Percentiles rank a stretch among this genome's conserved stretches.
phyloP scores from a whole-genome alignment of 371 early-diverging fungal species.

The Mucor saturninus region DNA sequence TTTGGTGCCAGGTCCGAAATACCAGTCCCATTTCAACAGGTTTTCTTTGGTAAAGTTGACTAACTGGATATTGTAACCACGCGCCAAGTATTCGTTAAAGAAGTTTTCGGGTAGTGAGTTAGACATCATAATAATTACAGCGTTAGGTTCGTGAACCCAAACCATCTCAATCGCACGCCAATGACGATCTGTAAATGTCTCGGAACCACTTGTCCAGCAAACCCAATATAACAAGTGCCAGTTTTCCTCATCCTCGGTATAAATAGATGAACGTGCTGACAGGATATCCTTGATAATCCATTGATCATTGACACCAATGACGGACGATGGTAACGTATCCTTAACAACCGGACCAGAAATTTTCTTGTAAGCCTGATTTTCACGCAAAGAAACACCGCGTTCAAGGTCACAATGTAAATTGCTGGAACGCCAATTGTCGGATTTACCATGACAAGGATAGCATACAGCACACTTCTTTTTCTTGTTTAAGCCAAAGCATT shows the following conservation, averaged over 20 bases:
- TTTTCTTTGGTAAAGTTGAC: slow-evolving; percentile 62
- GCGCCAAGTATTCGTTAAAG: slow-evolving; percentile 55
- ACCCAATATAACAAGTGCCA: slow-evolving; percentile 72
- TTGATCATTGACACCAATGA: slow-evolving; percentile 52
- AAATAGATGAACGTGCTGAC: slow-evolving; percentile 58
- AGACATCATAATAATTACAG: slow-evolving; percentile 64
- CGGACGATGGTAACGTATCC: slow-evolving; percentile 42
- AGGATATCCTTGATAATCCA: slow-evolving; percentile 67
- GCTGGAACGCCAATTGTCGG: slow-evolving; percentile 57
- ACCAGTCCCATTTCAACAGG: slow-evolving; percentile 64
- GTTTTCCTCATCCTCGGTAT: slow-evolving; percentile 58
- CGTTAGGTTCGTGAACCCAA: slow-evolving; percentile 69
- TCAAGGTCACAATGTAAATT: slow-evolving; percentile 55
- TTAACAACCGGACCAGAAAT: slow-evolving; percentile 41
- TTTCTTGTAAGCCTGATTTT: slow-evolving; percentile 24
- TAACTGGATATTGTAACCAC: slow-evolving; percentile 68
- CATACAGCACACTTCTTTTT: slow-evolving; percentile 53
- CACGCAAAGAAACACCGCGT: slow-evolving; percentile 53
- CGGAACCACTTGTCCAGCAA: slow-evolving; percentile 67
- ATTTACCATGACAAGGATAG: slow-evolving; percentile 61
- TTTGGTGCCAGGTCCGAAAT: slow-evolving; percentile 62
- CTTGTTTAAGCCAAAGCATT: slow-evolving; percentile 30
- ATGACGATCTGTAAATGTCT: slow-evolving; percentile 65
- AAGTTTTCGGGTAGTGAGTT: slow-evolving; percentile 61
- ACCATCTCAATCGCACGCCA: slow-evolving; percentile 69